Evolutionary conservation across 2,329 filamentous ascomycete genomes (phyloP).

Genomic region (Emergomyces pasteurianus): DNA sequence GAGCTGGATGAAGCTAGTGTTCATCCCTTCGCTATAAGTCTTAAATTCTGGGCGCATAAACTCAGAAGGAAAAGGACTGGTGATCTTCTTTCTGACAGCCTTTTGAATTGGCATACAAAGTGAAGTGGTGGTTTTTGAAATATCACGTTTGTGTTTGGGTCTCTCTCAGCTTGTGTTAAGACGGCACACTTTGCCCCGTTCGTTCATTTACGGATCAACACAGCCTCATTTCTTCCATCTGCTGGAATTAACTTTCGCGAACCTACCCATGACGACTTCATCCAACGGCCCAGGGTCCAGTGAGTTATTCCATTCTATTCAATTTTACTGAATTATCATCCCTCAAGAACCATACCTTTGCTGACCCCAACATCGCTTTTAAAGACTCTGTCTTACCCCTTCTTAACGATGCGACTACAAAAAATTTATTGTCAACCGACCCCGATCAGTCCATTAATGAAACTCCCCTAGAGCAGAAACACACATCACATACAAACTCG

Average conservation of each 20-base stretch:
- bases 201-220: background rate
- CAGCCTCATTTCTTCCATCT: background rate
- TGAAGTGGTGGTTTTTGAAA: background rate
- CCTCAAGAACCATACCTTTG: conserved; percentile 2
- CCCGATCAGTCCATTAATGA: background rate
- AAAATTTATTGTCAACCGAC: background rate
- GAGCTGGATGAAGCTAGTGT: conserved; percentile 1
- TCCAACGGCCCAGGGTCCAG: conserved; percentile 17
- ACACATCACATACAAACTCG: conserved; percentile 1
- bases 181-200: background rate
- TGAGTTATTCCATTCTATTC: conserved; percentile 15
- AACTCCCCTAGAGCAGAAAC: background rate
- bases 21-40: background rate
- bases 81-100: background rate
- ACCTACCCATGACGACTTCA: conserved; percentile 24
- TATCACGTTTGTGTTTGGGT: background rate
- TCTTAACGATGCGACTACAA: conserved; percentile 1
- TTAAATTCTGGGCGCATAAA: background rate
- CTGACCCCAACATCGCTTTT: conserved; percentile 7
- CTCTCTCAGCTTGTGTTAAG: background rate
- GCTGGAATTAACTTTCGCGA: background rate
- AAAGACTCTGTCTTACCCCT: conserved; percentile 8
- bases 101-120: background rate
- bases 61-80: background rate
- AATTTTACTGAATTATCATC: background rate